phyloP scores from a whole-genome alignment of 2,329 filamentous ascomycete genomes.

The Chaetomium globosum region DNA sequence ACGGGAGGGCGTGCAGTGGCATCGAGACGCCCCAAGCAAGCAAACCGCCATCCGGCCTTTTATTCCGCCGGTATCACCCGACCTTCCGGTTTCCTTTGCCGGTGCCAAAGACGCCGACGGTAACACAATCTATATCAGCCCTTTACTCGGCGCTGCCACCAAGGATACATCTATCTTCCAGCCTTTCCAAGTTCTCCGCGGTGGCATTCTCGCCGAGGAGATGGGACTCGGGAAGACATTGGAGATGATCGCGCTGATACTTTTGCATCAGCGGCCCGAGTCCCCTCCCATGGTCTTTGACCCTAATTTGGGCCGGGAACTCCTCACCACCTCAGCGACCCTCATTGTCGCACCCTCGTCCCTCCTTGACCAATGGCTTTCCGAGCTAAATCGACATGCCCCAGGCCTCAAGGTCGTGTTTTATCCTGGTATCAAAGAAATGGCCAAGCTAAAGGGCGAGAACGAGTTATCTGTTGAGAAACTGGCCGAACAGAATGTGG shows the following conservation, averaged over 20 bases:
- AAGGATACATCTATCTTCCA: constrained; percentile 52
- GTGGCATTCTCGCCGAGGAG: constrained; percentile 75
- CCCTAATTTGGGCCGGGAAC: constrained; percentile 46
- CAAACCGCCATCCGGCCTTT: constrained; percentile 37
- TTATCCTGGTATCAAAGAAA: constrained; percentile 54
- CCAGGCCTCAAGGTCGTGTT: constrained; percentile 58
- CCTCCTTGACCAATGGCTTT: constrained; percentile 63
- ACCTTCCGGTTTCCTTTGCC: constrained; percentile 50
- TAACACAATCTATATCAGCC: constrained; percentile 49
- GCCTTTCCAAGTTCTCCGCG: constrained; percentile 50
- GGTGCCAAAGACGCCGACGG: constrained; percentile 51
- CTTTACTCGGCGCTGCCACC: constrained; percentile 63
- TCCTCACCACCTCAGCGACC: constrained; percentile 58
- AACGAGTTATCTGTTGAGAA: constrained; percentile 46
- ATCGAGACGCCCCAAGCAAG: constrained; percentile 24
- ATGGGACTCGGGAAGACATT: constrained; percentile 84
- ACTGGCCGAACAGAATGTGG: constrained; percentile 58
- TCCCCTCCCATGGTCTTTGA: constrained; percentile 40
- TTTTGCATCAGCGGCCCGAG: constrained; percentile 57
- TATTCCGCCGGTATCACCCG: constrained; percentile 17
- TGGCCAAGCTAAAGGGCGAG: constrained; percentile 46
- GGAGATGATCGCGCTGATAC: constrained; percentile 72
- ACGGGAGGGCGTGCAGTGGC: constrained; percentile 64
- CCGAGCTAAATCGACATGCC: constrained; percentile 61
- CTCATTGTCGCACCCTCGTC: constrained; percentile 63